Conservation (phyloP, 495 filamentous ascomycete species). For the Penicillium cinerascens region DNA sequence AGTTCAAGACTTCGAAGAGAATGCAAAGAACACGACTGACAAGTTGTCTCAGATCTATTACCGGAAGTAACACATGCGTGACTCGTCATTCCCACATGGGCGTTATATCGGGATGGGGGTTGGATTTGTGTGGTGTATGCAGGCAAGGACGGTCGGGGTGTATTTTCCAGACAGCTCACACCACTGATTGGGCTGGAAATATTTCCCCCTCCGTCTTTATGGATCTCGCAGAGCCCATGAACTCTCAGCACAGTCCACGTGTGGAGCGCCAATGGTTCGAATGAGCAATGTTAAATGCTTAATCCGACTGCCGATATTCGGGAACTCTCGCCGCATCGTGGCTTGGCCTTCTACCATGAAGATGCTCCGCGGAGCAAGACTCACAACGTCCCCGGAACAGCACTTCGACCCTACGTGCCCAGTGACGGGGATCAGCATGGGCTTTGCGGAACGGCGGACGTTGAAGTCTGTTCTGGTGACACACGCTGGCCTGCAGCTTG, state of each 20-base stretch:
- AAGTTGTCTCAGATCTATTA: constrained; percentile 37
- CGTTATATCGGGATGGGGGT: constrained; percentile 16
- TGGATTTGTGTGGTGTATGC: constrained; percentile 10
- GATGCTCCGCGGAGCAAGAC: background rate
- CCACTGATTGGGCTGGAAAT: constrained; percentile 24
- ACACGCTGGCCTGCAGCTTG: constrained; percentile 16
- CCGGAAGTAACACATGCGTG: constrained; percentile 27
- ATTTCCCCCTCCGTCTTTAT: constrained; percentile 8
- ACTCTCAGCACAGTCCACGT: constrained; percentile 12
- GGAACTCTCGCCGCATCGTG: background rate
- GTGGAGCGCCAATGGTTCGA: constrained; percentile 1
- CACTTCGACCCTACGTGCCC: background rate
- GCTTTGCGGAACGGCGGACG: constrained; percentile 10
- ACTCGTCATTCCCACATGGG: constrained; percentile 17
- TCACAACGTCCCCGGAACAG: background rate
- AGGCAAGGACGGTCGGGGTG: constrained; percentile 16
- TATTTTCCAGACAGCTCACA: constrained; percentile 18
- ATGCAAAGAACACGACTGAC: constrained; percentile 12
- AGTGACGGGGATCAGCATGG: constrained; percentile 1
- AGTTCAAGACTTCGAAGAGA: constrained; percentile 7
- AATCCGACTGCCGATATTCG: constrained; percentile 10
- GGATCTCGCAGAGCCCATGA: constrained; percentile 13
- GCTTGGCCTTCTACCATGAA: background rate
- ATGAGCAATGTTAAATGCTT: constrained; percentile 15
- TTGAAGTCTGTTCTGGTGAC: constrained; percentile 16